phyloP scores from a whole-genome alignment of 306 rosid genomes.

The Gillenia trifoliata region DNA sequence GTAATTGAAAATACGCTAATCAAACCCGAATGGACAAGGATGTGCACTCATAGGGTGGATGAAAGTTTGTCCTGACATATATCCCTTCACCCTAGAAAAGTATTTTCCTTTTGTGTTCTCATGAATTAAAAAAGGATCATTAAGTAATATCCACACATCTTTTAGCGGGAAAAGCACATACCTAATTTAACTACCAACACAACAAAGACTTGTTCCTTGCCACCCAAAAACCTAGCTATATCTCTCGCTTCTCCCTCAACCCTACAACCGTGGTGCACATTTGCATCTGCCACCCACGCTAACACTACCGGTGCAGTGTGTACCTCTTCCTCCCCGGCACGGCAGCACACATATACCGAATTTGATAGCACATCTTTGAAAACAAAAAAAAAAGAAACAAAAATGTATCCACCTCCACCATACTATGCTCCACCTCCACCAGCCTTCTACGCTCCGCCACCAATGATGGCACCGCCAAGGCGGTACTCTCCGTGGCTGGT shows the following conservation, averaged over 20 bases:
- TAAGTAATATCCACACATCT: slow-evolving; percentile 7
- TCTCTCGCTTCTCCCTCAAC: slow-evolving; percentile 13
- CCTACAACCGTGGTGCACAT: slow-evolving; percentile 2
- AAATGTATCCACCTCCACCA: slow-evolving; percentile 2
- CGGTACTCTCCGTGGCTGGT: slow-evolving; percentile 66
- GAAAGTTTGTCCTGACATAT: too few species aligned
- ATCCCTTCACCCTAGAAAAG: too few species aligned
- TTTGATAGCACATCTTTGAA: background rate
- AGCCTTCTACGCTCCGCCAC: slow-evolving; percentile 27
- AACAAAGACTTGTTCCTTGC: slow-evolving; percentile 23
- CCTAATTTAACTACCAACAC: slow-evolving; percentile 38
- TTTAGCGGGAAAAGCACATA: slow-evolving; percentile 34
- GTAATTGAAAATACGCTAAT: too few species aligned
- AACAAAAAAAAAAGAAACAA: background rate
- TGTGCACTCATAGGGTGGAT: too few species aligned
- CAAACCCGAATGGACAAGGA: too few species aligned
- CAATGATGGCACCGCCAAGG: slow-evolving; percentile 7
- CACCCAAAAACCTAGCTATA: slow-evolving; percentile 25
- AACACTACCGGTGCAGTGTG: slow-evolving; percentile 2
- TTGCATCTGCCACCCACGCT: slow-evolving; percentile 5
- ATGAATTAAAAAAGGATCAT: background rate
- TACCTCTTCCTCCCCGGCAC: background rate
- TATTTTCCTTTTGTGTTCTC: too few species aligned
- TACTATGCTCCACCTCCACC: slow-evolving; percentile 35
- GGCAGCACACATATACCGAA: slow-evolving; percentile 31